Conservation (phyloP, 2,329 filamentous ascomycete species). For the Epichloe sibirici region DNA sequence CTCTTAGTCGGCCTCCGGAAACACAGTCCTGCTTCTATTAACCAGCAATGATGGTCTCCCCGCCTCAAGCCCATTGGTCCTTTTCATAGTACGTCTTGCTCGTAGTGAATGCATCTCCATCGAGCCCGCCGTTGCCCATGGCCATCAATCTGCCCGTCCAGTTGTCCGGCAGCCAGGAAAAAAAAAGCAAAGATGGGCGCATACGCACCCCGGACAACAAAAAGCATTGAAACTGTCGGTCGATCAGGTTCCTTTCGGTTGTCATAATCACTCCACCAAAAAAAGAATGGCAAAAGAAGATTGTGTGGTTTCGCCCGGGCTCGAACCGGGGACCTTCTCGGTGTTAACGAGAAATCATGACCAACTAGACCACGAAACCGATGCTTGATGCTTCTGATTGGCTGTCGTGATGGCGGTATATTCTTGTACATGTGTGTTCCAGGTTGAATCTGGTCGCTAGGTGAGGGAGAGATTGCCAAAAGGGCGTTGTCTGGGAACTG, state of each 20-base stretch:
- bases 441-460: no score
- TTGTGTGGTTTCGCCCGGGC: slow-evolving; percentile 23
- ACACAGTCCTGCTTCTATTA: no score
- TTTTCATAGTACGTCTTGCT: slow-evolving; percentile 4
- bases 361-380: slow-evolving; percentile 27
- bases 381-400: not conserved
- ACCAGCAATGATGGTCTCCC: no score
- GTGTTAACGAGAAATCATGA: slow-evolving; percentile 11
- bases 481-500: no score
- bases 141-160: slow-evolving; percentile 33
- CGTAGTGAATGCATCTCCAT: slow-evolving; percentile 34
- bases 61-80: no score
- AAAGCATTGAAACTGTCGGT: no score
- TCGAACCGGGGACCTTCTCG: slow-evolving; percentile 27
- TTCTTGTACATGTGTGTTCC: not conserved
- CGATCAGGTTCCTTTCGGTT: no score
- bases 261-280: no score
- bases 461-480: no score
- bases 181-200: no score
- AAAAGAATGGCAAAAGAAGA: not conserved
- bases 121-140: slow-evolving; percentile 36
- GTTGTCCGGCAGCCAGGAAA: slow-evolving; percentile 27
- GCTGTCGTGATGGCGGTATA: rapidly evolving
- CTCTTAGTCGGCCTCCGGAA: no score
- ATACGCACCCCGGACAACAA: slow-evolving; percentile 16